Conservation (phyloP, 1,284 basidiomycete genomes). For the Peniophora sp. region DNA sequence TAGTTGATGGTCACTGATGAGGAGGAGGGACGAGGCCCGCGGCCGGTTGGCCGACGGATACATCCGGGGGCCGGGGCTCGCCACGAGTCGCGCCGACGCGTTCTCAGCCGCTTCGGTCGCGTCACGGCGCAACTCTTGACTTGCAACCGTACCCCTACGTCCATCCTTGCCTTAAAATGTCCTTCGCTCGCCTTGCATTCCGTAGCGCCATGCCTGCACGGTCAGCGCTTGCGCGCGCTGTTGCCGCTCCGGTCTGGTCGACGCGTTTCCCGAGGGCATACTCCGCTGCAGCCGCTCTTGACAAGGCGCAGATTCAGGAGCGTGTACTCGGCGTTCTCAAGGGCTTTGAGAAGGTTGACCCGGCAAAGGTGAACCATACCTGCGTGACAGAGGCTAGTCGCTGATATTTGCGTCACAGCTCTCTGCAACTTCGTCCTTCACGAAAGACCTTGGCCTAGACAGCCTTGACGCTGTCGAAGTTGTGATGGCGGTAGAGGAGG, state of each 20-base stretch:
- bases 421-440: slow-evolving; percentile 68
- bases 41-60: too few species aligned
- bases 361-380: slow-evolving; percentile 58
- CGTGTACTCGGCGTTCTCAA: slow-evolving; percentile 88
- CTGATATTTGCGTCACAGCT: slow-evolving; percentile 43
- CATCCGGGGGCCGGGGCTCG: neutral
- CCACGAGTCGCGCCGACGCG: neutral
- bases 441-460: slow-evolving; percentile 88
- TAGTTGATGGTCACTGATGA: too few species aligned
- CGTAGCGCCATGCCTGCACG: slow-evolving; percentile 23
- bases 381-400: slow-evolving; percentile 4
- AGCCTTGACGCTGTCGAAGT: slow-evolving; percentile 98
- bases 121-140: neutral
- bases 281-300: slow-evolving; percentile 71
- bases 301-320: slow-evolving; percentile 70
- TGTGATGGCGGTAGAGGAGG: slow-evolving; percentile 99
- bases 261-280: slow-evolving; percentile 45
- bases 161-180: slow-evolving; percentile 23
- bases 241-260: slow-evolving; percentile 16
- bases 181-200: slow-evolving; percentile 32
- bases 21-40: too few species aligned
- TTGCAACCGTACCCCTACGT: neutral
- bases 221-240: slow-evolving; percentile 21
- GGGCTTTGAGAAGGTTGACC: slow-evolving; percentile 93
- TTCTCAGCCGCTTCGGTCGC: neutral